Base-by-base conservation (phyloP, 768 basidiomycete species). In the Chalciporus pseudorubinellus region DNA sequence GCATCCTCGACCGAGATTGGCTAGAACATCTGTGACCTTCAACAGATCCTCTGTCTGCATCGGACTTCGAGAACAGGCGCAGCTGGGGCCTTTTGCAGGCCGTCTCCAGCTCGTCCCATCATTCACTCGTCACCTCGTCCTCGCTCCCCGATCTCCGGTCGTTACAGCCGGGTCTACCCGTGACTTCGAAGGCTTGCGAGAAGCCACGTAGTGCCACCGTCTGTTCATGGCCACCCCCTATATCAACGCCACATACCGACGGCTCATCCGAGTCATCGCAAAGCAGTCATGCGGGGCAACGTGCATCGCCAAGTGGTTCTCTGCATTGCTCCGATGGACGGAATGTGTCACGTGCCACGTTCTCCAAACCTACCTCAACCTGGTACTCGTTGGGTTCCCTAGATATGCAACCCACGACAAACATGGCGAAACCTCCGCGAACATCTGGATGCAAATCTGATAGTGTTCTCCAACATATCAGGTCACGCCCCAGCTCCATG, bases 31-130 rank as follows among this genome's bases (percentile, higher is more conserved):
- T 38, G 16, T 53, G 50, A 34, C 33, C 20, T 53, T 18, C 39
- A 39, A 53, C 39, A 70, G 68, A 68, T 64, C 57, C 62, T 22
- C 40, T 70, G 39, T 66, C 68, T 20, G 16, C 38, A 10, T 64
- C 58, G n/a, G 50, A 50, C 44, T 18, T 56, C 26, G 53, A 52
- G 46, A 70, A 68, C 21, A 59, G 42, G 46, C 51, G 46, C 20
- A 18, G 13, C 44, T 52, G 28, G 24, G 20, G 4, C 16, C 43
- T 40, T 24, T 55, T 42, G 2, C 56, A 41, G 44, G 18, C 51
- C 34, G 49, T 38, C 47, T 44, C 49, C 18, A 36, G 34, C 16
- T 40, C 38, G 22, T 46, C 39, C 44, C 47, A 61, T 20, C 50
- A 47, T 29, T 50, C 57, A 21, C 45, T 59, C n/a, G 28, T 50